A percentile compares a stretch with the other conserved stretches of the same genome.
Evolutionary conservation across 495 filamentous ascomycete species (phyloP).

Genomic region (Daldinia decipiens): DNA sequence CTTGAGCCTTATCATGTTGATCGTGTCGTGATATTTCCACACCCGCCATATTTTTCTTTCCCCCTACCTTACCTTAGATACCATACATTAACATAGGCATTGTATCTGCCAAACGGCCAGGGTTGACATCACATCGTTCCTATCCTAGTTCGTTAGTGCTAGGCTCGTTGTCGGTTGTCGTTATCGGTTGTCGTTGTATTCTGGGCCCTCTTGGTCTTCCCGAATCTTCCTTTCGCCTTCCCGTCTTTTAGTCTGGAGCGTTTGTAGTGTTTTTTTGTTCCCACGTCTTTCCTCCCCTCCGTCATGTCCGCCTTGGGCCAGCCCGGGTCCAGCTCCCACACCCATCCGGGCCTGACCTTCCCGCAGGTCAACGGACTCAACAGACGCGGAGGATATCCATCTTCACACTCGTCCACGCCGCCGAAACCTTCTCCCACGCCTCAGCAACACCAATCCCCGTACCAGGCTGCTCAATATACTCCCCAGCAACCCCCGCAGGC

Average conservation of each 20-base stretch:
- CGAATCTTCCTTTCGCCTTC: slow-evolving; percentile 44
- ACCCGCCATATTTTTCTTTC: slow-evolving; percentile 37
- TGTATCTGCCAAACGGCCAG: slow-evolving; percentile 48
- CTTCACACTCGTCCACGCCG: slow-evolving; percentile 52
- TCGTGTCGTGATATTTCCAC: slow-evolving; percentile 51
- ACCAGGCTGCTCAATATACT: slow-evolving; percentile 53
- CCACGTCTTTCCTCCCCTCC: slow-evolving; percentile 22
- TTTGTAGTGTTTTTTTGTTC: slow-evolving; percentile 32
- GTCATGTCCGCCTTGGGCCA: slow-evolving; percentile 53
- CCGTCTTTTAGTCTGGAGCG: slow-evolving; percentile 34
- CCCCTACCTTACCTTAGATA: slow-evolving; percentile 9
- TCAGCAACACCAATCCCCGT: slow-evolving; percentile 56
- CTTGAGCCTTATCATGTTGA: slow-evolving; percentile 47
- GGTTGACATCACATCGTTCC: slow-evolving; percentile 50
- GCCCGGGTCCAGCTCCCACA: slow-evolving; percentile 49
- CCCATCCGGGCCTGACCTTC: slow-evolving; percentile 52
- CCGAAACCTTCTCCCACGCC: slow-evolving; percentile 58
- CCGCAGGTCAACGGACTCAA: slow-evolving; percentile 41
- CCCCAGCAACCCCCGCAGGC: slow-evolving; percentile 49
- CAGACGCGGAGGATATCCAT: slow-evolving; percentile 46
- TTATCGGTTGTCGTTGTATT: slow-evolving; percentile 34
- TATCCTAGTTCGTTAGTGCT: slow-evolving; percentile 39
- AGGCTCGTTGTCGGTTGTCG: slow-evolving; percentile 24
- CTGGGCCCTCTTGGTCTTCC: slow-evolving; percentile 27
- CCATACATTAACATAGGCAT: slow-evolving; percentile 16